Evolutionary conservation across 1,284 basidiomycete species (phyloP).

Genomic region (Apiotrichum mycotoxinovorans): DNA sequence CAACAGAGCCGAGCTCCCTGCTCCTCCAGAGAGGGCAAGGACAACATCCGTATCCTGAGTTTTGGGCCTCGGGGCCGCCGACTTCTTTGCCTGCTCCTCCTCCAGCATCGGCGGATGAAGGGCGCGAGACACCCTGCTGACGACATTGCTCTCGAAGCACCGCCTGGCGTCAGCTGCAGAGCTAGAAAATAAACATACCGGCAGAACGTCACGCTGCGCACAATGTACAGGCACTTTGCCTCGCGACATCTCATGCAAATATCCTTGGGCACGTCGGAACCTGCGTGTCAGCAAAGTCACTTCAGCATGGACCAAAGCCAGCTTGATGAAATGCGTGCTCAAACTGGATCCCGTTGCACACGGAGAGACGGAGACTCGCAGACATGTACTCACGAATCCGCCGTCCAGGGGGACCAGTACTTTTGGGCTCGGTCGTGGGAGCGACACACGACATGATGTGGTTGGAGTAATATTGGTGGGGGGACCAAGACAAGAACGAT

Average conservation of each 20-base stretch:
- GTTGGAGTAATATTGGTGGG: too few relatives aligned
- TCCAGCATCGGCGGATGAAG: conserved; percentile 33
- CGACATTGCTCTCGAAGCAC: conserved; percentile 34
- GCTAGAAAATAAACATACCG: conserved; percentile 21
- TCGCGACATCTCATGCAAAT: conserved; percentile 37
- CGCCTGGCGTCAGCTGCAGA: conserved; percentile 12
- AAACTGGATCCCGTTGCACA: too few relatives aligned
- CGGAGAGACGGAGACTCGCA: too few relatives aligned
- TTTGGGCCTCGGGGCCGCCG: conserved; percentile 22
- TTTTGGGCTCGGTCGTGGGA: too few relatives aligned
- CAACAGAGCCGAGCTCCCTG: conserved; percentile 41
- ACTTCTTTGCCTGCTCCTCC: not conserved
- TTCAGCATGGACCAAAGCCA: not conserved
- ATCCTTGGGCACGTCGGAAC: conserved; percentile 26
- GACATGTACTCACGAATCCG: conserved; percentile 34
- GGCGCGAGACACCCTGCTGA: conserved; percentile 24
- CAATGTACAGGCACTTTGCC: conserved; percentile 32
- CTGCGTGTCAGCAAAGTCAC: conserved; percentile 14
- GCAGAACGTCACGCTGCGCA: conserved; percentile 40
- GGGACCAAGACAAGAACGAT: too few relatives aligned
- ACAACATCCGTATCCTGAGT: conserved; percentile 27
- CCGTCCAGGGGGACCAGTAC: too few relatives aligned
- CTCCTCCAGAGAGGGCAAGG: conserved; percentile 41
- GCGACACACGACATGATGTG: too few relatives aligned
- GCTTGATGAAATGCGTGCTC: too few relatives aligned